These are phyloP conservation scores for Chenopodium quinoa DNA, from an alignment of 148 eudicot genomes.

Conservation along the genomic window DNA sequence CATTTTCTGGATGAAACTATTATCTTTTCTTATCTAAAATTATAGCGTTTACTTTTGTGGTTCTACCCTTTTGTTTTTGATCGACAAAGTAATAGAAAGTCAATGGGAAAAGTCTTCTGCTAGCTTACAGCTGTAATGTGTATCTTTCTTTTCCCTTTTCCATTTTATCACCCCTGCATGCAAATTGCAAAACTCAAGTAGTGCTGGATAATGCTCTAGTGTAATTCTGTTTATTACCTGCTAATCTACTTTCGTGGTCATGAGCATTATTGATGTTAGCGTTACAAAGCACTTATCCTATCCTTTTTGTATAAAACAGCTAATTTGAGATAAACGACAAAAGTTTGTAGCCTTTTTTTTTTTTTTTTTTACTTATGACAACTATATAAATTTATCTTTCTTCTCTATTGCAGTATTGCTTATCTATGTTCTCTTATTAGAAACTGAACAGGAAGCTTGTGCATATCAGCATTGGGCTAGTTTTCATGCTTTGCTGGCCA, in stretches of 20 bases:
- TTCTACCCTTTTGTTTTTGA: neutral
- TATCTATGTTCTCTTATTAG: slow-evolving; percentile 30
- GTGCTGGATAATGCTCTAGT: neutral
- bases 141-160: neutral
- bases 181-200: neutral
- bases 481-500: slow-evolving; percentile 98
- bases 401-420: neutral
- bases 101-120: neutral
- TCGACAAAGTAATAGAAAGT: neutral
- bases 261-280: neutral
- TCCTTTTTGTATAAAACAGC: neutral
- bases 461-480: slow-evolving; percentile 74
- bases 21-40: neutral
- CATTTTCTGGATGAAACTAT: neutral
- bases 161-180: neutral
- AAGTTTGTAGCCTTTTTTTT: neutral
- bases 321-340: neutral
- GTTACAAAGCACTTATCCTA: neutral
- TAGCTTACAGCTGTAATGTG: neutral
- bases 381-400: neutral
- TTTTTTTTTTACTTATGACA: neutral
- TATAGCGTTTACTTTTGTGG: neutral
- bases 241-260: neutral
- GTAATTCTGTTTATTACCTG: neutral
- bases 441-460: slow-evolving; percentile 91